These are phyloP conservation scores for Alnus glutinosa DNA, from an alignment of 306 rosid species.

Conservation along the genomic window DNA sequence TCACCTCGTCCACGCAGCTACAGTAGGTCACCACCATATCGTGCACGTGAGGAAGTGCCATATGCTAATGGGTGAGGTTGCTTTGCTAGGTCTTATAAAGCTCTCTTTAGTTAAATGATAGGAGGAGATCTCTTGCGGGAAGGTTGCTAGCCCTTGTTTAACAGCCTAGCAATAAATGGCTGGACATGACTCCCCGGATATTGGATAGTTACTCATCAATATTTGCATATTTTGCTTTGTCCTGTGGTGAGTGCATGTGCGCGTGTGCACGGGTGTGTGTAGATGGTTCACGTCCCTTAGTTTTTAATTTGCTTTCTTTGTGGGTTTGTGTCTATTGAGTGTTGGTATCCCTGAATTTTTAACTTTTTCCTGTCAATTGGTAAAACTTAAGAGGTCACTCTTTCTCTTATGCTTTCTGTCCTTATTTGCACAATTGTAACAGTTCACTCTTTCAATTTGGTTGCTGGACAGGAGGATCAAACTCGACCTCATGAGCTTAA, in stretches of 20 bases:
- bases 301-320: too few species aligned
- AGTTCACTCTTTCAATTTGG: neutral
- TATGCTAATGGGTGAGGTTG: constrained; percentile 83
- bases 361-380: neutral
- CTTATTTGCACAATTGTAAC: neutral
- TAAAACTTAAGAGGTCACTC: neutral
- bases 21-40: constrained; percentile 92
- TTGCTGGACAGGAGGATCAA: constrained; percentile 1
- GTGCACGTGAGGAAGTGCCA: constrained; percentile 83
- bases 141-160: neutral
- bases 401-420: neutral
- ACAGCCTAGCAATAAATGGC: neutral
- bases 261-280: neutral
- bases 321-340: neutral
- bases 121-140: neutral
- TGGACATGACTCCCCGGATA: neutral
- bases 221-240: neutral
- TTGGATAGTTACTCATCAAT: neutral
- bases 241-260: neutral
- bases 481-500: neutral
- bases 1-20: constrained; percentile 91
- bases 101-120: constrained; percentile 5
- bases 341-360: too few species aligned
- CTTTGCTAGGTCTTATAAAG: constrained; percentile 8
- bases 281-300: too few species aligned